Percentiles rank a stretch among this genome's conserved stretches.
These are phyloP conservation scores for Pseudonitzschia delicatissima DNA, from an alignment of 108 stramenopile species.

Conservation along the genomic window DNA sequence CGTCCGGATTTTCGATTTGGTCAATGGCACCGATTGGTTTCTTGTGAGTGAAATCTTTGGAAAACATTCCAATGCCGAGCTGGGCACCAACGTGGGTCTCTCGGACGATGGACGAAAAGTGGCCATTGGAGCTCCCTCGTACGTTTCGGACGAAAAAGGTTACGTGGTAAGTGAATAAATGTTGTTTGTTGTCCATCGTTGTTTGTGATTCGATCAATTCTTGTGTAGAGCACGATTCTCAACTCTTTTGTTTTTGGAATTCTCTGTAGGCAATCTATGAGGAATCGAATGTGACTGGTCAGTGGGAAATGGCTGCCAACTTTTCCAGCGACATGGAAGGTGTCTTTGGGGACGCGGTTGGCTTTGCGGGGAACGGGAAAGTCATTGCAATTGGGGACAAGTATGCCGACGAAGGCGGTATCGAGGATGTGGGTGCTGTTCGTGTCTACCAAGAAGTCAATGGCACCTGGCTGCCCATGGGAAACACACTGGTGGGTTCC, in stretches of 20 bases:
- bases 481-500: conserved; percentile 21
- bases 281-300: conserved; percentile 11
- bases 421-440: conserved; percentile 25
- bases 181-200: background rate
- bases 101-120: conserved; percentile 30
- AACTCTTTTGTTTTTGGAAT: background rate
- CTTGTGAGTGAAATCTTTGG: background rate
- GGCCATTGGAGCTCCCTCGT: conserved; percentile 26
- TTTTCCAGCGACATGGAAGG: background rate
- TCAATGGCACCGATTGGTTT: conserved; percentile 28
- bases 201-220: background rate
- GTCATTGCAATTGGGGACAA: conserved; percentile 40
- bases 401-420: background rate
- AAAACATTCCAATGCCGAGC: conserved; percentile 1
- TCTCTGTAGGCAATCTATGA: conserved; percentile 15
- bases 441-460: conserved; percentile 16
- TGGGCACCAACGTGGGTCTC: conserved; percentile 29
- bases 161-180: conserved; percentile 8
- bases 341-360: conserved; percentile 39
- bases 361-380: conserved; percentile 36
- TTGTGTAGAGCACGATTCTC: background rate
- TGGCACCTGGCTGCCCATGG: conserved; percentile 32
- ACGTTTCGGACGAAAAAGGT: background rate
- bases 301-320: conserved; percentile 14
- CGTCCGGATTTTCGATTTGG: conserved; percentile 19